Base-by-base conservation (phyloP, 2,329 filamentous ascomycete species). In the Trichophyton mentagrophytes region DNA sequence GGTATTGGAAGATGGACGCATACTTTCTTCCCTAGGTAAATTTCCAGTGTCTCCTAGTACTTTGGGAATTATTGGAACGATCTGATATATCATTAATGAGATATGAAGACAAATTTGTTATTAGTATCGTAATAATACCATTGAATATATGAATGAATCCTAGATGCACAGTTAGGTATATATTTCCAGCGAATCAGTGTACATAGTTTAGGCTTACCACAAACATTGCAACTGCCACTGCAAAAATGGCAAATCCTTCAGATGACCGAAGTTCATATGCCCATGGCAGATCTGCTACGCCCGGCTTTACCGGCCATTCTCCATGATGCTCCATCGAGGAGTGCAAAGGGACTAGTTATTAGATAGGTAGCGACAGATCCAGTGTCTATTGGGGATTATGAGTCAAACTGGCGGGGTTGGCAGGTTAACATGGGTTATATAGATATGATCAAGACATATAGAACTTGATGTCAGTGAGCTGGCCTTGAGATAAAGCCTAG, bases 81-180 rank as follows among this genome's bases (percentile, higher is more conserved):
- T 57, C 55, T 57, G 33, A 57, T 22, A 27, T 11, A n/a, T 13
- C 5, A 3, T 57, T 44, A 57, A 57, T 7, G 2, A 25, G 25
- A 3, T 36, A 6, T 3, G 33, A 33, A 8, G 1, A 15, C n/a
- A n/a, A 15, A 3, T 6, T 36, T 15, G 4, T 3, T 13, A 27
- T 57, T 9, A 17, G 5, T 17, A 25, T 1, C 11, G 13, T 15
- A 17, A 27, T 57, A 59, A 27, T 57, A 59, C 57, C 57, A 59
- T 59, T 9, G 57, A 59, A 59, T 49, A 59, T 36, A 59, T 59
- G 30, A 59, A 59, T 3, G 42, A 33, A 44, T 59, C 57, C 57
- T 59, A 49, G 25, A 36, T 2, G 25, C 3, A 13, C n/a, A 49
- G 5, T 0, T 25, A 22, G 27, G 38, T 36, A 36, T 25, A n/a